Base-by-base conservation (phyloP, 192 early-diverging fungal genomes). In the Dimargaris xerosporica region DNA sequence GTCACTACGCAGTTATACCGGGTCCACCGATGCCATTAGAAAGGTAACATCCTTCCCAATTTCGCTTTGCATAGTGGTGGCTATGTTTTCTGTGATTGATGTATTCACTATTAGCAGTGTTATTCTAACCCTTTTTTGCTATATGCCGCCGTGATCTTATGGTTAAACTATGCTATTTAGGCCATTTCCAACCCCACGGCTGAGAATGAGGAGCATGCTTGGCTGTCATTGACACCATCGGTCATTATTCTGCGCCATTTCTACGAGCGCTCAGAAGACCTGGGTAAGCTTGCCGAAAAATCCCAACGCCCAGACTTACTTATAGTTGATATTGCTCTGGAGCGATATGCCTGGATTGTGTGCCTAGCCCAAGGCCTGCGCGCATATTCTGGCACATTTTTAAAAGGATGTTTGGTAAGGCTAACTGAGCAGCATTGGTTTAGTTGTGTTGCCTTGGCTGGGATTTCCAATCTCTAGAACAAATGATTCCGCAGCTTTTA, bases 181-280 rank as follows among this genome's bases (percentile, higher is more conserved):
- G 95, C 95, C 41, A 94, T 98, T 63, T 83, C 85, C 25, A 73
- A 75, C 30, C 93, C 93, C 15, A 85, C 81, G 34, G 77, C 79
- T 30, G 87, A 91, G 51, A 85, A 89, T 67, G 95, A 98, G 68
- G 81, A 89, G 39, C 83, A 78, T 42, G 92, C 90, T 29, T 98
- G 93, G 95, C 71, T 81, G 54, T 83, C 82, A 62, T 75, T 98
- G 34, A 76, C 79, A 23, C 93, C 92, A 45, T 86, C 85, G 6
- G 91, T 93, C 12, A 63, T 67, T 29, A 83, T 89, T 61, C 73
- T 98, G 67, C 77, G 79, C 59, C 77, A 81, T 61, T 91, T 87
- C 73, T 98, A 85, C 69, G 84, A 90, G 62, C 84, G 87, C 70
- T 80, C 91, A 12, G 78, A 71, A 46, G 70, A 78, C 62, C 73